Conservation (phyloP, 2,329 filamentous ascomycete species). For the Aspergillus puulaauensis region DNA sequence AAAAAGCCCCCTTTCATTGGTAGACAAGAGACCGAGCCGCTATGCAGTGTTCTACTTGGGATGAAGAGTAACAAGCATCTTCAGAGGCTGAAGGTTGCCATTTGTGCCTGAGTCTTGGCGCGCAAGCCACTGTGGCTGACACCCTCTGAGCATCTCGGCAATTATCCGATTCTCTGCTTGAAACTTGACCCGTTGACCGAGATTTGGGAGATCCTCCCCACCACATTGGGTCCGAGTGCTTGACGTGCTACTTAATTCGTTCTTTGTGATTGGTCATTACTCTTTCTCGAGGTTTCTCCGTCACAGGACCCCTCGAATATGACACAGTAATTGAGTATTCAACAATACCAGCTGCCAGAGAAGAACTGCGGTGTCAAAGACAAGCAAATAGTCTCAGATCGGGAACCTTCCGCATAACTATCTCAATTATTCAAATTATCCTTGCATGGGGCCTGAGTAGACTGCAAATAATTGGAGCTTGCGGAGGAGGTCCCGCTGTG, state of each 20-base stretch:
- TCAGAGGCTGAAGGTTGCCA: not conserved
- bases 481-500: conserved; percentile 10
- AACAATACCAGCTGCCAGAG: no score
- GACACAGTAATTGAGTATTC: no score
- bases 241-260: not conserved
- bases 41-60: not conserved
- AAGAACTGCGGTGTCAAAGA: not conserved
- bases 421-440: not conserved
- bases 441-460: not conserved
- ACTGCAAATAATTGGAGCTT: not conserved
- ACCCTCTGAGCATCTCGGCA: not conserved
- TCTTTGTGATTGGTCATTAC: not conserved
- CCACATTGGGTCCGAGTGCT: no score
- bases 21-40: not conserved
- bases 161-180: not conserved
- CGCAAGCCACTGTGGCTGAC: conserved; percentile 13
- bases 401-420: not conserved
- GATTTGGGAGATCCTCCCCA: no score
- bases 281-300: not conserved
- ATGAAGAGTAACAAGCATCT: not conserved
- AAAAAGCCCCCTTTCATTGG: conserved; percentile 20
- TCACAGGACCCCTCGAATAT: not conserved
- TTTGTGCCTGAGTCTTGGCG: conserved; percentile 8
- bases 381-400: not conserved
- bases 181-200: no score